Evolutionary conservation across 2,329 filamentous ascomycete genomes (phyloP).

Genomic region (Ascochyta pisi): DNA sequence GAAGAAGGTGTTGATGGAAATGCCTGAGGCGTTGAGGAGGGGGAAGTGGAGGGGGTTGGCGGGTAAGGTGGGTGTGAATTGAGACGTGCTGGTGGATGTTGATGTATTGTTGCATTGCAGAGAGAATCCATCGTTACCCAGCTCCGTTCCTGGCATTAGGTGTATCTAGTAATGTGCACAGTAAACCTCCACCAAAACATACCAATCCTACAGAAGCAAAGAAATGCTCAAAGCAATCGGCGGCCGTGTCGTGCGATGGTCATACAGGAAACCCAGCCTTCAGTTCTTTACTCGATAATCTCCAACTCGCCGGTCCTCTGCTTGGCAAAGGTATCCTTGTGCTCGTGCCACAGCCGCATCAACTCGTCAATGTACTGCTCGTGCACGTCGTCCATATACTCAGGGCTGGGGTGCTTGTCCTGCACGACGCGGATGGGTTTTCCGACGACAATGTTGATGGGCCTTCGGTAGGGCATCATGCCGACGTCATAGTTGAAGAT

Average conservation of each 20-base stretch:
- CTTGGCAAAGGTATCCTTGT: constrained; percentile 77
- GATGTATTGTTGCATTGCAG: no score
- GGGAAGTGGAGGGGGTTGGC: constrained; percentile 36
- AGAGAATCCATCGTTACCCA: no score
- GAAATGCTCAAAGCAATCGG: not conserved
- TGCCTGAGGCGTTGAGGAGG: constrained; percentile 34
- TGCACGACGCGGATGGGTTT: constrained; percentile 75
- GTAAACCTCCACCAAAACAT: not conserved
- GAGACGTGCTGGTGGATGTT: not conserved
- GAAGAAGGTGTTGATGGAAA: constrained; percentile 24
- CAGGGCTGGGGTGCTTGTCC: constrained; percentile 69
- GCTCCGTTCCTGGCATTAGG: not conserved
- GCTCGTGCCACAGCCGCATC: constrained; percentile 74
- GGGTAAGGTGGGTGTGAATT: constrained; percentile 27
- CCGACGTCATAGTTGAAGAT: constrained; percentile 99
- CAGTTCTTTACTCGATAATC: constrained; percentile 62
- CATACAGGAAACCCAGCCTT: not conserved
- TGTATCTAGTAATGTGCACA: not conserved
- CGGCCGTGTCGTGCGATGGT: not conserved
- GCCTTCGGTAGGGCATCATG: constrained; percentile 88
- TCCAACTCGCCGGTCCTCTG: constrained; percentile 70
- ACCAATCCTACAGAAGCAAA: not conserved
- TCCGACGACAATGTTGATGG: constrained; percentile 89
- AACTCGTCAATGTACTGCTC: constrained; percentile 78
- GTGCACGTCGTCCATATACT: constrained; percentile 83